Base-by-base conservation (phyloP, 495 filamentous ascomycete genomes). In the Extremus antarcticus region DNA sequence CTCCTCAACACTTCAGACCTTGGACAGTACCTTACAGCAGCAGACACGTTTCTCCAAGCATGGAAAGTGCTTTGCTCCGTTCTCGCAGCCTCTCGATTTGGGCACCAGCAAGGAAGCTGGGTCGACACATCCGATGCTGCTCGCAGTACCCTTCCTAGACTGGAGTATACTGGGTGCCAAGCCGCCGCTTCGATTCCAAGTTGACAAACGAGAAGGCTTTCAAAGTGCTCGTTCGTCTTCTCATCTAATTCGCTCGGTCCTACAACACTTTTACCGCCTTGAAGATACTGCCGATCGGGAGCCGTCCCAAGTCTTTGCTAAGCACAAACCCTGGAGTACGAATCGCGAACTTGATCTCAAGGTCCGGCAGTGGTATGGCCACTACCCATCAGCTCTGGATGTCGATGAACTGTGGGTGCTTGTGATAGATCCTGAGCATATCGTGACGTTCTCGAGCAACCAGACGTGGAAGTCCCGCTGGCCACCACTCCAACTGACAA, bases 401-500 rank as follows among this genome's bases (percentile, higher is more conserved):
- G 69, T 71, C 7, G 69, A 71, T 49, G 69, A 71, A 57, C 56
- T 71, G 11, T 71, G 69, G 69, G 64, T 70, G 25, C 61, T 71
- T 0, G 66, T 64, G 2, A 56, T 71, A 24, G 68, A 71, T 50
- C 25, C 54, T 0, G 57, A 63, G 23, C 68, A 70, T 46, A 56
- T 70, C 22, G 66, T 70, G 16, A 70, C 68, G 10, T 68, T 71
- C 45, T 66, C 66, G 0, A 71, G 66, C 59, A 71, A 71, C 57
- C 68, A 70, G 53, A 69, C 60, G 1, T 71, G 68, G 66, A 71
- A 71, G 47, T 63, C 66, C 22, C 62, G 62, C 0, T 71, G 63
- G 66, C 69, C 69, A 4, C 65, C 69, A 9, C 49, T 69, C 17
- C 69, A 71, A 45, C 57, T 70, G 10, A 53, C 63, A 4, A 62